Conservation (phyloP, 2,329 filamentous ascomycete species). For the Parascedosporium putredinis region DNA sequence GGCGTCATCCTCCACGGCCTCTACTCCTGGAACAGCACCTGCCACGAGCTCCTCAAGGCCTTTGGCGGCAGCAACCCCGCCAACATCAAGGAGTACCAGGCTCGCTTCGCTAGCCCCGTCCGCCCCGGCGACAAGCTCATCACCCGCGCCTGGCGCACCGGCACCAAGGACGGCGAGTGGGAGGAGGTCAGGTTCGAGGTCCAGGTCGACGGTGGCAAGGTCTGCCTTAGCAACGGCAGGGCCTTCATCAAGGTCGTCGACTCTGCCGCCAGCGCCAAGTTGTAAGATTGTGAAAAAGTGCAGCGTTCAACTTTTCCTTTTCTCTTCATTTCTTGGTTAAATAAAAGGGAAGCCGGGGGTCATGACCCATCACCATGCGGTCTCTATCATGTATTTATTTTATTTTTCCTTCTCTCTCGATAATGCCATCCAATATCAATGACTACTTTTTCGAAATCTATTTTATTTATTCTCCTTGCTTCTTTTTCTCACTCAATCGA, state of each 20-base stretch:
- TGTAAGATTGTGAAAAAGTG: too few relatives aligned
- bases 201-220: constrained; percentile 68
- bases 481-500: too few relatives aligned
- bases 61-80: constrained; percentile 68
- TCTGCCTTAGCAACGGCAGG: constrained; percentile 77
- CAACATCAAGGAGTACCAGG: constrained; percentile 82
- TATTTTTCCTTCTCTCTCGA: neutral
- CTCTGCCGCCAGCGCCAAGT: constrained; percentile 45
- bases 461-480: too few relatives aligned
- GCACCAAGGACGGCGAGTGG: constrained; percentile 51
- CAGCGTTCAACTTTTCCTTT: too few relatives aligned
- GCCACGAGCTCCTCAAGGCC: constrained; percentile 60
- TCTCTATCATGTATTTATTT: neutral
- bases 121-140: constrained; percentile 73
- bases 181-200: constrained; percentile 79
- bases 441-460: too few relatives aligned
- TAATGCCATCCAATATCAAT: neutral
- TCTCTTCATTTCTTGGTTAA: neutral
- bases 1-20: constrained; percentile 84
- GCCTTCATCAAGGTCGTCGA: constrained; percentile 61
- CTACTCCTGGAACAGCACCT: constrained; percentile 74
- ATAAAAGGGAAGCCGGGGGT: neutral
- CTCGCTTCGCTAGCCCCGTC: constrained; percentile 76
- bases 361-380: too few relatives aligned
- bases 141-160: constrained; percentile 72